Conservation (phyloP, 257 asterid genomes). For the Voacanga thouarsii region DNA sequence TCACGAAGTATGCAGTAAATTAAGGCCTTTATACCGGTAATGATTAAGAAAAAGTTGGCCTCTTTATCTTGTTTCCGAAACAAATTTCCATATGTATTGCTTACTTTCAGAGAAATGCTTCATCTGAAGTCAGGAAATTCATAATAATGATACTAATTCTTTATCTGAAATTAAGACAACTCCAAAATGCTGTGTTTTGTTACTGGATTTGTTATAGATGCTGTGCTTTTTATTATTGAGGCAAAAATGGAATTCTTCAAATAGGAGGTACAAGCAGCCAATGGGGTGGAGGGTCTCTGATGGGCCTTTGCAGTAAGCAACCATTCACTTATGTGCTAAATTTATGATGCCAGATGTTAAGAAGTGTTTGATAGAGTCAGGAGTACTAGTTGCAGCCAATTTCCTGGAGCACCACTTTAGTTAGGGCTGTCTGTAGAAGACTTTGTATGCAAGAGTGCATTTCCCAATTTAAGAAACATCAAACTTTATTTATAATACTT, state of each 20-base stretch:
- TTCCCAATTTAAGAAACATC: neutral
- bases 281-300: too few species aligned
- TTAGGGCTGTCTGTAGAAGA: neutral
- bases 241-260: neutral
- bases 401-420: neutral
- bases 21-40: neutral
- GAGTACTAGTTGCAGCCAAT: neutral
- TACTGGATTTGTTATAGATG: neutral
- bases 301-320: neutral
- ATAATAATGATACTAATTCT: neutral
- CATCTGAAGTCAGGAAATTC: neutral
- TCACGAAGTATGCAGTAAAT: neutral
- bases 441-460: neutral
- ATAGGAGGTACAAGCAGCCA: neutral
- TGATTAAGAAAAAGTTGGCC: neutral
- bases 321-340: neutral
- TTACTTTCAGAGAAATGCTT: neutral
- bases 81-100: neutral
- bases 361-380: neutral
- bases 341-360: neutral
- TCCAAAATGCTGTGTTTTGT: neutral
- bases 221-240: neutral
- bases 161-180: neutral
- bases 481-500: neutral
- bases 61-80: neutral